Conservation (phyloP, 805 yeast species). For the Lachancea waltii region DNA sequence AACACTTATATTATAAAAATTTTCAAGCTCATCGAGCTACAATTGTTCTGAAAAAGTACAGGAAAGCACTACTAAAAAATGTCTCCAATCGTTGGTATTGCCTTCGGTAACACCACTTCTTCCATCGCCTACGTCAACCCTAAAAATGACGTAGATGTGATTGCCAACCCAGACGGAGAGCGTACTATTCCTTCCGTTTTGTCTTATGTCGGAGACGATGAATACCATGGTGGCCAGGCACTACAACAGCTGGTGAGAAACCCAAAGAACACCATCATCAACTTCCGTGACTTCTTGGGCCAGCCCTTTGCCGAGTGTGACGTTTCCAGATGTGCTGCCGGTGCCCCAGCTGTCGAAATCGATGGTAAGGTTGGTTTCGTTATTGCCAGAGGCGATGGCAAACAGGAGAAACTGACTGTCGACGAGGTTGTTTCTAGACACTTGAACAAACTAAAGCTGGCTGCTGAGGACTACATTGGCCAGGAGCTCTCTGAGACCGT, state of each 20-base stretch:
- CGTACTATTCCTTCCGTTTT: conserved; percentile 91
- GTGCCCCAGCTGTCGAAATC: conserved; percentile 33
- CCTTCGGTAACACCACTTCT: conserved; percentile 94
- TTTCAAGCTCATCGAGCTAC: conserved; percentile 9
- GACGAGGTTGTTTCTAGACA: conserved; percentile 82
- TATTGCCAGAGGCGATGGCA: conserved; percentile 43
- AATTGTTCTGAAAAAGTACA: not conserved
- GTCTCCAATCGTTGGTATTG: conserved; percentile 76
- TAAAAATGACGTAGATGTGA: conserved; percentile 73
- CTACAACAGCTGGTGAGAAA: conserved; percentile 86
- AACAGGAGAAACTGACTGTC: conserved; percentile 52
- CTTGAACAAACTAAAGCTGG: conserved; percentile 67
- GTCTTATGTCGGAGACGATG: conserved; percentile 89
- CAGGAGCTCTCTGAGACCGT: conserved; percentile 74
- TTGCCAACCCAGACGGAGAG: conserved; percentile 99
- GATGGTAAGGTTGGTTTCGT: conserved; percentile 67
- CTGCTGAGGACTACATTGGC: conserved; percentile 93
- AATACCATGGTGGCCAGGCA: conserved; percentile 97
- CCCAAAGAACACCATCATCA: conserved; percentile 76
- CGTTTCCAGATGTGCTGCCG: conserved; percentile 56
- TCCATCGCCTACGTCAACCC: conserved; percentile 95
- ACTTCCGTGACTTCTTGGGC: conserved; percentile 92
- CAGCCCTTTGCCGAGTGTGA: conserved; percentile 64
- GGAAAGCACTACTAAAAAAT: conserved; percentile 20
- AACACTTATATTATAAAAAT: conserved; percentile 1